These are phyloP conservation scores for Thermothelomyces thermophilus DNA, from an alignment of 2,329 filamentous ascomycete species.

Conservation along the genomic window DNA sequence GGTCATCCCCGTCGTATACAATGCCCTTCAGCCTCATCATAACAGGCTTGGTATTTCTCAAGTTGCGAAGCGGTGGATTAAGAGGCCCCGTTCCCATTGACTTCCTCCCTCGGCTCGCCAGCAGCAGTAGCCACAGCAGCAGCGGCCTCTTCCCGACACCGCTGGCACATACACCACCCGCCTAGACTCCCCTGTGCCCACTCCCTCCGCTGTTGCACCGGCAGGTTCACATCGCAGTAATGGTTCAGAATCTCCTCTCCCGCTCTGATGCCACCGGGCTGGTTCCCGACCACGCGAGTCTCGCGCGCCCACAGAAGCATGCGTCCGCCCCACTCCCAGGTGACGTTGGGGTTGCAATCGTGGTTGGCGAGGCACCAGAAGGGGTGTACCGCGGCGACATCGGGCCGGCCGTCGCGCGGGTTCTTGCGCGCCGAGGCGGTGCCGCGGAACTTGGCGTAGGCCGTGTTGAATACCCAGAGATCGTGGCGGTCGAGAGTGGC, in stretches of 20 bases:
- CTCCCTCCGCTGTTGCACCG: conserved; percentile 73
- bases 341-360: conserved; percentile 89
- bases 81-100: not conserved
- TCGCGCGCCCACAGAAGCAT: conserved; percentile 64
- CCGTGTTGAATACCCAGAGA: conserved; percentile 80
- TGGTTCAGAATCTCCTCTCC: conserved; percentile 88
- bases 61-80: too few species aligned
- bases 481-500: conserved; percentile 53
- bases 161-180: conserved; percentile 77
- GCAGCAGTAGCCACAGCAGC: not conserved
- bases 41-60: not conserved
- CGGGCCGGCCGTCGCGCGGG: conserved; percentile 70
- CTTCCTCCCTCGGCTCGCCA: conserved; percentile 28
- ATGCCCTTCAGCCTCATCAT: too few species aligned
- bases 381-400: conserved; percentile 88
- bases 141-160: conserved; percentile 64
- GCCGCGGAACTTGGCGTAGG: conserved; percentile 88
- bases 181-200: conserved; percentile 86
- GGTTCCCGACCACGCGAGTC: conserved; percentile 46
- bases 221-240: conserved; percentile 80
- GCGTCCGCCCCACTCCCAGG: conserved; percentile 83
- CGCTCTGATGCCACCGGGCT: conserved; percentile 57
- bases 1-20: too few species aligned
- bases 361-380: conserved; percentile 97
- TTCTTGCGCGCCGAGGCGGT: conserved; percentile 83